These are phyloP conservation scores for Geranium rotundifolium DNA, from an alignment of 345 rosid species.

Conservation along the genomic window DNA sequence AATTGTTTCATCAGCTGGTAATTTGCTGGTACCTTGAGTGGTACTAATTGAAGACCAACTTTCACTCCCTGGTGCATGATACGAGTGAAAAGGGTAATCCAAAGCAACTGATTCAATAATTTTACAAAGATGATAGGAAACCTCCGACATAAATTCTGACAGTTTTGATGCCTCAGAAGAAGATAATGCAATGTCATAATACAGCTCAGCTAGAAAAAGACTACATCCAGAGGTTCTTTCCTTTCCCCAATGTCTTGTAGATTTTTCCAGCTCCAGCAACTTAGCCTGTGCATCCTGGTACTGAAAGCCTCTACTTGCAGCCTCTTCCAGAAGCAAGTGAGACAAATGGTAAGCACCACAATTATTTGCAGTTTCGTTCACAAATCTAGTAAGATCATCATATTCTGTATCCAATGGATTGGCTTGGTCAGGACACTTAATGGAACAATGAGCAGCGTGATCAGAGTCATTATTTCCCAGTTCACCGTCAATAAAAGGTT, in stretches of 20 bases:
- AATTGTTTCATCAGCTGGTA: conserved; percentile 12
- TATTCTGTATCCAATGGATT: conserved; percentile 35
- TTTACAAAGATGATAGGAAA: conserved; percentile 81
- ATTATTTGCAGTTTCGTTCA: conserved; percentile 56
- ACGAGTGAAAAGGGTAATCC: conserved; percentile 35
- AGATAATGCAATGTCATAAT: conserved; percentile 54
- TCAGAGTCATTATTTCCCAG: conserved; percentile 24
- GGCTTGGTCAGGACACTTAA: conserved; percentile 23
- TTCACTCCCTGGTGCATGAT: conserved; percentile 19
- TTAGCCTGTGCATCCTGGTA: conserved; percentile 45
- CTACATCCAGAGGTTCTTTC: conserved; percentile 78
- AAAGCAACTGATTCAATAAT: conserved; percentile 79
- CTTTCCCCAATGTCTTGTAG: conserved; percentile 73
- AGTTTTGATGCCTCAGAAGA: conserved; percentile 36
- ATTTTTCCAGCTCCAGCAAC: conserved; percentile 70
- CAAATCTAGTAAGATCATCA: conserved; percentile 38
- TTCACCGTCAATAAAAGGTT: conserved; percentile 45
- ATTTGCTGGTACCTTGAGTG: conserved; percentile 25
- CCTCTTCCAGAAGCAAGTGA: conserved; percentile 80
- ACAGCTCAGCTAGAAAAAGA: conserved; percentile 88
- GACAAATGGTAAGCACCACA: conserved; percentile 80
- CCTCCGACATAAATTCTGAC: conserved; percentile 51
- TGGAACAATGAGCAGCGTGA: conserved; percentile 24
- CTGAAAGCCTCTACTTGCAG: conserved; percentile 30
- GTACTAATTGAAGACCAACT: conserved; percentile 22